Percentiles rank a stretch among this genome's conserved stretches.
These are phyloP conservation scores for Plantago elongata DNA, from an alignment of 257 asterid genomes.

Conservation along the genomic window DNA sequence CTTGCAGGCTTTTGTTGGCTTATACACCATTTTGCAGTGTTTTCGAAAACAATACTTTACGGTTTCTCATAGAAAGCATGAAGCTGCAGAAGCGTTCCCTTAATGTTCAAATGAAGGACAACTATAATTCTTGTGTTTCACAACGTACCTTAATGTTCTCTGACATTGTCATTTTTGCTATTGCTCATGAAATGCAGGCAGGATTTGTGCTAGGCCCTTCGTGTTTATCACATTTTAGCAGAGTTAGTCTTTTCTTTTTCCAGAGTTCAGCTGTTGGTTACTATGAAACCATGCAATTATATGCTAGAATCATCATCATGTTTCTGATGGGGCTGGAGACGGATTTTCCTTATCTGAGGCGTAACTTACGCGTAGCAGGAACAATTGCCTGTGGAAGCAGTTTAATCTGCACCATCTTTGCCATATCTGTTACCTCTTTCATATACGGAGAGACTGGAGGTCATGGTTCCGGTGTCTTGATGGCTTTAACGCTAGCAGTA, in stretches of 20 bases:
- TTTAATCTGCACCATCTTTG: conserved; percentile 62
- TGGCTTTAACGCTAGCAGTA: conserved; percentile 56
- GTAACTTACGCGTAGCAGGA: conserved; percentile 61
- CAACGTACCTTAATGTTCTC: conserved; percentile 1
- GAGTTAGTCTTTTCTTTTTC: conserved; percentile 52
- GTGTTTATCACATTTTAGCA: conserved; percentile 51
- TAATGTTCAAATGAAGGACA: too few relatives aligned
- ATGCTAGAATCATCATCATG: conserved; percentile 81
- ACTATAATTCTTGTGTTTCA: neutral
- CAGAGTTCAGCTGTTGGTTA: conserved; percentile 53
- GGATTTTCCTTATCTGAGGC: conserved; percentile 68
- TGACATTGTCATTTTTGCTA: neutral
- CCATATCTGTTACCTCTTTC: conserved; percentile 63
- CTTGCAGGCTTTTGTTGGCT: too few relatives aligned
- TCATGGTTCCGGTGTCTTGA: conserved; percentile 39
- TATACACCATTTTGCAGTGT: too few relatives aligned
- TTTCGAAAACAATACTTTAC: too few relatives aligned
- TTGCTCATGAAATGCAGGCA: conserved; percentile 50
- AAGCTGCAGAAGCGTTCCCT: too few relatives aligned
- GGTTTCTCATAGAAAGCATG: too few relatives aligned
- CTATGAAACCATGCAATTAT: conserved; percentile 75
- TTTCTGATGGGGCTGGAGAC: conserved; percentile 86
- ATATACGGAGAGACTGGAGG: conserved; percentile 54
- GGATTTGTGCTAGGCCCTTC: conserved; percentile 95
- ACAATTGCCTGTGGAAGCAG: conserved; percentile 60